Base-by-base conservation (phyloP, 139 green algal genomes). In the Micractinium sp. region DNA sequence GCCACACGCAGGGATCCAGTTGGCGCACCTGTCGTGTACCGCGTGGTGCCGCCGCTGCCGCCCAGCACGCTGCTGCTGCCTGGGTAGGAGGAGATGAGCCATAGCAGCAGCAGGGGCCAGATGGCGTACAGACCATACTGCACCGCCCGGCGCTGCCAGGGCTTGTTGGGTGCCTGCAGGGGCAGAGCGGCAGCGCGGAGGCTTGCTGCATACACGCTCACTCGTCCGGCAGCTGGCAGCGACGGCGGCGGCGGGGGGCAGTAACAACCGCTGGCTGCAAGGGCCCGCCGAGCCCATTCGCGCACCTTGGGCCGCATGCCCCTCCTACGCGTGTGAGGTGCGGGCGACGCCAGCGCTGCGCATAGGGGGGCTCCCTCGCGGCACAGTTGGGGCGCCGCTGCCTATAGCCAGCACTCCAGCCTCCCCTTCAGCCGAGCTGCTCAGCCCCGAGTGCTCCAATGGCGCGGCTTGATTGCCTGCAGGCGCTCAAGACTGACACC, bases 301-400 rank as follows among this genome's bases (percentile, higher is more conserved):
- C 83, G 83, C 83, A 87, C 83, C 83, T 87, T 87, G 38, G 83
- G 83, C 29, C 83, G 63, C 83, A 87, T 87, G 27, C 27, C 4
- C 67, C 83, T 36, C 36, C 38, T 87, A 79, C 39, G 31, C 38
- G 67, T 81, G 38, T 20, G 41, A 25, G 76, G 56, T 53, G 35
- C 66, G 67, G 36, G n/a, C 38, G 67, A 47, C 83, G 83, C 67
- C 83, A 87, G 67, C 22, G 66, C 83, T 87, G 83, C 67, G 76
- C 83, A 87, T 87, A 3, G 35, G 22, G 38, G 7, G 33, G n/a
- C n/a, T n/a, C n/a, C n/a, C n/a, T n/a, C n/a, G n/a, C n/a, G 16
- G 41, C 66, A 56, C 47, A 56, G 47, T 56, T 56, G 47, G 47
- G 47, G 47, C n/a, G n/a, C 47, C 47, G 47, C 47, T 56, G 47